These are phyloP conservation scores for Xylariomycetidae sp. DNA, from an alignment of 2,329 filamentous ascomycete genomes.

Conservation along the genomic window DNA sequence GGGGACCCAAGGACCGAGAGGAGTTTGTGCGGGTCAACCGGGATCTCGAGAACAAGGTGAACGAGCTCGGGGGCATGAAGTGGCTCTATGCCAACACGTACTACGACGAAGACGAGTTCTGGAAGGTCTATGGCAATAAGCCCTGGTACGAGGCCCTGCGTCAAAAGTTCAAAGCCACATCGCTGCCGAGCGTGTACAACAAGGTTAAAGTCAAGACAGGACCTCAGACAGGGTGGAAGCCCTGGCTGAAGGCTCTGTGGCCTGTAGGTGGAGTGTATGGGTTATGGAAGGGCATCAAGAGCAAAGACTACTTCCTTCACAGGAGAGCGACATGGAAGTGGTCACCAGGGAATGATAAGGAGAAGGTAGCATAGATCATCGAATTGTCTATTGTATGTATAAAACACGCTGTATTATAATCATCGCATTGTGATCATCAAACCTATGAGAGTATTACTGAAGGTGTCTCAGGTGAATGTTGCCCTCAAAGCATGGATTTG, in stretches of 20 bases:
- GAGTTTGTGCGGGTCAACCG: constrained; percentile 69
- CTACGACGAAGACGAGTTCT: constrained; percentile 70
- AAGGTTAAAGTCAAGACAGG: constrained; percentile 58
- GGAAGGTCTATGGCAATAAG: constrained; percentile 55
- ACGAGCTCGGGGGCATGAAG: constrained; percentile 70
- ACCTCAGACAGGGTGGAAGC: constrained; percentile 35
- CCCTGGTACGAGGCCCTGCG: constrained; percentile 59
- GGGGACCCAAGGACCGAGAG: constrained; percentile 52
- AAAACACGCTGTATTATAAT: neutral
- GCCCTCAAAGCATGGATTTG: no score
- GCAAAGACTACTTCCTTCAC: constrained; percentile 51
- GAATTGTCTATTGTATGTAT: neutral
- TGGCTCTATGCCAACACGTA: constrained; percentile 87
- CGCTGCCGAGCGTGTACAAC: constrained; percentile 64
- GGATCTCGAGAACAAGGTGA: constrained; percentile 64
- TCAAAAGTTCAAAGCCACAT: constrained; percentile 55
- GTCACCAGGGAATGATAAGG: constrained; percentile 27
- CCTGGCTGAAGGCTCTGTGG: constrained; percentile 43
- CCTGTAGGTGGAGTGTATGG: constrained; percentile 57
- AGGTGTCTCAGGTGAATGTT: no score
- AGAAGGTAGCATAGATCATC: constrained; percentile 13
- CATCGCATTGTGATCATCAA: no score
- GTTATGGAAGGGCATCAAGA: constrained; percentile 54
- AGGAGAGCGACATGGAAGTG: constrained; percentile 51
- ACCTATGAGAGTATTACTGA: no score